Evolutionary conservation across 2,329 filamentous ascomycete genomes (phyloP).

Genomic region (Ophiocordyceps robertsii): DNA sequence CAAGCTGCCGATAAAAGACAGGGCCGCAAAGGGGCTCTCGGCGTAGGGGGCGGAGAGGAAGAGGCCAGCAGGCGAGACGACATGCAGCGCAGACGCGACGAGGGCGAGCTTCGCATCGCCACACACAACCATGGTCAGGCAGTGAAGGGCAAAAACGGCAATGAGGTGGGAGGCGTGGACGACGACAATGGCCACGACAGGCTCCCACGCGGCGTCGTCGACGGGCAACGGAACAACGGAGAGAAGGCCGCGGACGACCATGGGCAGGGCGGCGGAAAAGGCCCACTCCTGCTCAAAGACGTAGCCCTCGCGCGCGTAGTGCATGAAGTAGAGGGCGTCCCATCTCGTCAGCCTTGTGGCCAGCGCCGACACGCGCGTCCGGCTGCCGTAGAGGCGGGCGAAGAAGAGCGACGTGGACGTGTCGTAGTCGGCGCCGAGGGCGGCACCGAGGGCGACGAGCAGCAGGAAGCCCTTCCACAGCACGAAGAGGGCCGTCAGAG

Average conservation of each 20-base stretch:
- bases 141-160: constrained; percentile 60
- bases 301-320: constrained; percentile 48
- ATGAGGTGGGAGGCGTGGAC: constrained; percentile 65
- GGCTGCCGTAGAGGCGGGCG: constrained; percentile 16
- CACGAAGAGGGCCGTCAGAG: constrained; percentile 29
- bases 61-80: constrained; percentile 75
- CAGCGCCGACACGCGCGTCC: constrained; percentile 29
- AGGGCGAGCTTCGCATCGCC: constrained; percentile 44
- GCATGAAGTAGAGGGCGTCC: constrained; percentile 69
- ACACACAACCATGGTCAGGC: constrained; percentile 46
- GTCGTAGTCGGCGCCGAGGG: constrained; percentile 55
- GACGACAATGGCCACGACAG: constrained; percentile 48
- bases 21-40: constrained; percentile 65
- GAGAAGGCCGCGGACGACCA: constrained; percentile 22
- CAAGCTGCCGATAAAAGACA: constrained; percentile 63
- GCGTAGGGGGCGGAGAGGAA: constrained; percentile 81
- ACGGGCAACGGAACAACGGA: constrained; percentile 14
- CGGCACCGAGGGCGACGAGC: constrained; percentile 39
- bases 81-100: constrained; percentile 58
- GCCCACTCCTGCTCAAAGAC: constrained; percentile 78
- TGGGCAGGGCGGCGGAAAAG: constrained; percentile 44
- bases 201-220: constrained; percentile 15
- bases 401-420: constrained; percentile 52
- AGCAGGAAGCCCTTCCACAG: constrained; percentile 57
- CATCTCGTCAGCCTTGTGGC: constrained; percentile 54